Percentiles rank a stretch among this genome's conserved stretches.
These are phyloP conservation scores for Boletus edulis DNA, from an alignment of 768 basidiomycete species.

Conservation along the genomic window DNA sequence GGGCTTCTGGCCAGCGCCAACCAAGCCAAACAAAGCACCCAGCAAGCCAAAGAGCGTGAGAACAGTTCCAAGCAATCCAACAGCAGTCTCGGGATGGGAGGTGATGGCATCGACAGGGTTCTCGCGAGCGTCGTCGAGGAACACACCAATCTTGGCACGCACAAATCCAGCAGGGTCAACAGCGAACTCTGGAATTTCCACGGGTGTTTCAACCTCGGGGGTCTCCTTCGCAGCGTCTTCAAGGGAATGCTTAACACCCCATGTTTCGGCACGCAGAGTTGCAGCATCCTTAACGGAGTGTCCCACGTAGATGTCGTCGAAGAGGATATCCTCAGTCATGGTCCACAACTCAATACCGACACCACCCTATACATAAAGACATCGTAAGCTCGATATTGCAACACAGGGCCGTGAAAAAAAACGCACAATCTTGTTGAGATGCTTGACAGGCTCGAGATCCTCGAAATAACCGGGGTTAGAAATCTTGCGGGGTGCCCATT, in stretches of 20 bases:
- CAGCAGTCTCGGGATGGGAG: slow-evolving; percentile 85
- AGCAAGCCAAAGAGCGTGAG: slow-evolving; percentile 86
- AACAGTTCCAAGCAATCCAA: slow-evolving; percentile 66
- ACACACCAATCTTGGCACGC: slow-evolving; percentile 72
- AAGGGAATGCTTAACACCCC: slow-evolving; percentile 81
- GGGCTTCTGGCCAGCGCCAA: slow-evolving; percentile 71
- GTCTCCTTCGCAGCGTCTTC: slow-evolving; percentile 56
- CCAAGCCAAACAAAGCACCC: slow-evolving; percentile 72
- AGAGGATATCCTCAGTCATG: slow-evolving; percentile 95
- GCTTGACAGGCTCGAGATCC: slow-evolving; percentile 78
- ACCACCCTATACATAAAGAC: slow-evolving; percentile 58
- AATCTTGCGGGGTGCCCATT: slow-evolving; percentile 91
- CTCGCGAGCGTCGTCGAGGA: slow-evolving; percentile 72
- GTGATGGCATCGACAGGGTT: slow-evolving; percentile 84
- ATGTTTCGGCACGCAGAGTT: slow-evolving; percentile 82
- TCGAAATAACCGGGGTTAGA: slow-evolving; percentile 90
- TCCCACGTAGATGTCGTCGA: slow-evolving; percentile 92
- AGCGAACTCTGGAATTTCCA: slow-evolving; percentile 50
- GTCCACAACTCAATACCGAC: slow-evolving; percentile 99
- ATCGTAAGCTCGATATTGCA: background rate
- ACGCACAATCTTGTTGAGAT: slow-evolving; percentile 80
- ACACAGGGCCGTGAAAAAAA: no score
- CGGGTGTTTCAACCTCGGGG: slow-evolving; percentile 45
- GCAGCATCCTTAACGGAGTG: slow-evolving; percentile 87
- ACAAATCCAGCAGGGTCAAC: slow-evolving; percentile 79